Conservation (phyloP, 1,284 basidiomycete genomes). For the Uromyces viciae-fabae region DNA sequence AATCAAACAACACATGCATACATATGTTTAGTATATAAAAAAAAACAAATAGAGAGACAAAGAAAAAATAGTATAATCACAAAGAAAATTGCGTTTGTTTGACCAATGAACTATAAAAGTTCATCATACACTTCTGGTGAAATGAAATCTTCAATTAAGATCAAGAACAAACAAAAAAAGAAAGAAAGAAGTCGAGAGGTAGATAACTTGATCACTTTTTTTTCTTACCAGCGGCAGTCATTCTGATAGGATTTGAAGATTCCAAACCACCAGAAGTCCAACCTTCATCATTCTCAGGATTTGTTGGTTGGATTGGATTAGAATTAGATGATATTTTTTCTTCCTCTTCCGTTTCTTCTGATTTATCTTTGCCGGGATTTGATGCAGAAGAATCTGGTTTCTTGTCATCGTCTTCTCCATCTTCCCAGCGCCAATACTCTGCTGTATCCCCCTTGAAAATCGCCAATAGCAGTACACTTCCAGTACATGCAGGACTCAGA, state of each 20-base stretch:
- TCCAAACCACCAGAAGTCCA: slow-evolving; percentile 29
- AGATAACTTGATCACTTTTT: slow-evolving; percentile 5
- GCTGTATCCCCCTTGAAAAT: slow-evolving; percentile 62
- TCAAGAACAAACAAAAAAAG: slow-evolving; percentile 1
- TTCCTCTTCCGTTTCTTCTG: slow-evolving; percentile 45
- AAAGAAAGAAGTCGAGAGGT: not conserved
- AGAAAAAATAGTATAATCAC: too few species aligned
- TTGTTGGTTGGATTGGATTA: not conserved
- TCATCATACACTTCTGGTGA: too few species aligned
- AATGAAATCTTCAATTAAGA: too few species aligned
- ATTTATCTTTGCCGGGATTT: too few species aligned
- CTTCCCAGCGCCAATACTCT: slow-evolving; percentile 66
- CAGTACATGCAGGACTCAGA: slow-evolving; percentile 66
- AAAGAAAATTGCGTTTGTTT: too few species aligned
- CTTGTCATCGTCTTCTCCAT: slow-evolving; percentile 53
- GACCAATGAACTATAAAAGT: too few species aligned
- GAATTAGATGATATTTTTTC: not conserved
- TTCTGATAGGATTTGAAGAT: not conserved
- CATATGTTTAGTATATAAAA: too few species aligned
- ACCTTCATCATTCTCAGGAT: not conserved
- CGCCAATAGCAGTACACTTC: slow-evolving; percentile 63
- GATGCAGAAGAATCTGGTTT: slow-evolving; percentile 20
- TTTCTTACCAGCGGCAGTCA: slow-evolving; percentile 33
- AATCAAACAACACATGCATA: too few species aligned
- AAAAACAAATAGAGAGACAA: too few species aligned